Evolutionary conservation across 202 grass and related monocot species (phyloP), one percentile per base, ranked within the genome.

Genomic region (Carex sylvatica): DNA sequence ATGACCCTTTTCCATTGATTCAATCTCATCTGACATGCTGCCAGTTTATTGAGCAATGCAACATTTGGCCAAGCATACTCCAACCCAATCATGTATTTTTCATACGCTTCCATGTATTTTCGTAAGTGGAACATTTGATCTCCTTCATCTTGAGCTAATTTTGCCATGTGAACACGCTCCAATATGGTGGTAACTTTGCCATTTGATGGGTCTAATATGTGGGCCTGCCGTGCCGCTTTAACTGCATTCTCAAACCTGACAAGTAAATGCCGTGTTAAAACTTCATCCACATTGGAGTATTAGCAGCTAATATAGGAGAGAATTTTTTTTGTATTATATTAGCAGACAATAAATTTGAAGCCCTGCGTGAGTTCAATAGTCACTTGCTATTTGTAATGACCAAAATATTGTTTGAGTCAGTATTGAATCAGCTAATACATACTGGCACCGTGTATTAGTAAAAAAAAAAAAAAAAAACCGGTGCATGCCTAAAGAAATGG

Each of bases 1-100:
- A 85, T 74, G 63, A 78, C 87, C 11, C 85, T 85, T 47, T 76
- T 85, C 88, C 85, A 90, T 9, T 81, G 81, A 9, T 69, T 52
- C 19, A 90, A 73, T 79, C 78, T 85, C 10, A 40, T 79, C 26
- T 59, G 23, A 61, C 85, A 90, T 78, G 81, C 82, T 18, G 88
- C 81, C 59, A 85, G 83, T 77, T 87, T 87, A 24, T 83, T 76
- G 51, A 82, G 78, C 15, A 88, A 80, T 61, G 80, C 65, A 18
- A 80, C 46, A 31, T 85, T 91, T 42, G 53, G 22, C 16, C 75
- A 53, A 36, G 85, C 70, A 79, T 81, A 80, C 55, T 84, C 81
- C 66, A 91, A 68, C 23, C 89, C 89, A 80, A 85, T 83, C 15
- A 61, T 51, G 0, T 85, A 90, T 18, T 82, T 78, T 49, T 75